Evolutionary conservation across 2,329 filamentous ascomycete species (phyloP).

Genomic region (Chaetomiaceae sp.): DNA sequence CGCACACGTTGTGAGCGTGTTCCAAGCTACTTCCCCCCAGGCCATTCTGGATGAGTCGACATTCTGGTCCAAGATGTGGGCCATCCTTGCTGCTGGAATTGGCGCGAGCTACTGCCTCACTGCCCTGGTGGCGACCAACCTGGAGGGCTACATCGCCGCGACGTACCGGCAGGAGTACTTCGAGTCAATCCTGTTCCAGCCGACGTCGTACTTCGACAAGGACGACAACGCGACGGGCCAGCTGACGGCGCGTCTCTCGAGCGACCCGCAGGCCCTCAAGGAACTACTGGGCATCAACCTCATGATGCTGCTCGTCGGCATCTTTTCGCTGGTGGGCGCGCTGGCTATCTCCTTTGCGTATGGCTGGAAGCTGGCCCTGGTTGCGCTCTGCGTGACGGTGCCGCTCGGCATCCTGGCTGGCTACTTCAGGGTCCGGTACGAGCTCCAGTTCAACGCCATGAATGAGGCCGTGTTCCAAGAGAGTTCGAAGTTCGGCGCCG

Average conservation of each 20-base stretch:
- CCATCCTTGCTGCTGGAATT: slow-evolving; percentile 48
- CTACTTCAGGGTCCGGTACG: slow-evolving; percentile 50
- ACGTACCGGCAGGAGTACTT: slow-evolving; percentile 57
- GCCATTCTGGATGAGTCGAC: slow-evolving; percentile 27
- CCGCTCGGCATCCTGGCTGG: slow-evolving; percentile 43
- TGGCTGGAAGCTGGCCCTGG: slow-evolving; percentile 70
- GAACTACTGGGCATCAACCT: slow-evolving; percentile 59
- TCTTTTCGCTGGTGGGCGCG: slow-evolving; percentile 60
- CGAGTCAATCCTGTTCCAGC: slow-evolving; percentile 52
- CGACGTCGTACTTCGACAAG: slow-evolving; percentile 54
- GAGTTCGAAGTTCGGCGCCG: slow-evolving; percentile 68
- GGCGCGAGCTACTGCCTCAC: slow-evolving; percentile 49
- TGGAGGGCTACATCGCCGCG: slow-evolving; percentile 45
- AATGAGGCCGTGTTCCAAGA: slow-evolving; percentile 62
- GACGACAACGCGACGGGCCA: slow-evolving; percentile 55
- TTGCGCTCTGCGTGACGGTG: slow-evolving; percentile 56
- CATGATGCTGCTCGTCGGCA: slow-evolving; percentile 54
- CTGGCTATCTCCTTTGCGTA: slow-evolving; percentile 63
- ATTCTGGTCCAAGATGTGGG: slow-evolving; percentile 64
- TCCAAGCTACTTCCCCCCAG: slow-evolving; percentile 34
- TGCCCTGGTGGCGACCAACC: slow-evolving; percentile 37
- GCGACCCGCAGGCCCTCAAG: slow-evolving; percentile 54
- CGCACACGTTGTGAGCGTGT: slow-evolving; percentile 46
- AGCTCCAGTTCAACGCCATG: slow-evolving; percentile 62
- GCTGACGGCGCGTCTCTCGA: slow-evolving; percentile 49